Conservation (phyloP, 2,329 filamentous ascomycete species). For the Truncatella angustata region DNA sequence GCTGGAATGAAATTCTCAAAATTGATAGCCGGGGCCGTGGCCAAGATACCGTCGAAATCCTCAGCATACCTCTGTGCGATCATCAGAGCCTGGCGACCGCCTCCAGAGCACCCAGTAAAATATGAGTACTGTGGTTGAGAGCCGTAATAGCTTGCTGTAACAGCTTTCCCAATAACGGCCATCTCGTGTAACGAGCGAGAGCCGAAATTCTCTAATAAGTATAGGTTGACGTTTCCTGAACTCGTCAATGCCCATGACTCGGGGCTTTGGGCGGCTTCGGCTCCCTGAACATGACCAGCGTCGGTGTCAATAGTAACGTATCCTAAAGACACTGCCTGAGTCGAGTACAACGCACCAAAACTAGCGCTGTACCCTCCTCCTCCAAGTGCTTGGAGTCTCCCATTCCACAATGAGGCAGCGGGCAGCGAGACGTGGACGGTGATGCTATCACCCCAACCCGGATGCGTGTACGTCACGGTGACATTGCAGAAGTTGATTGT, state of each 20-base stretch:
- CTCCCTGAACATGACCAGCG: conserved; percentile 20
- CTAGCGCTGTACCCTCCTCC: conserved; percentile 30
- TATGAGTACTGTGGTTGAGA: conserved; percentile 44
- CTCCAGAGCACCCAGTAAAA: conserved; percentile 53
- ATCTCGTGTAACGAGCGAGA: conserved; percentile 39
- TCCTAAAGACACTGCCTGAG: conserved; percentile 19
- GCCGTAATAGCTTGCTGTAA: conserved; percentile 49
- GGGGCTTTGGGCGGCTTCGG: background rate
- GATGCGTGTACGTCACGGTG: conserved; percentile 39
- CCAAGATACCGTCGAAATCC: conserved; percentile 53
- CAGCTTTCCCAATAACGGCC: conserved; percentile 44
- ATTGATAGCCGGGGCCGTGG: conserved; percentile 34
- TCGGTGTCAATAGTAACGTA: conserved; percentile 25
- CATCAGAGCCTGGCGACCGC: conserved; percentile 53
- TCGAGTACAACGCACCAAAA: conserved; percentile 11
- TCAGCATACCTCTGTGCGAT: conserved; percentile 49
- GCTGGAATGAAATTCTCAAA: conserved; percentile 15
- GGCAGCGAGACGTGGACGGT: conserved; percentile 35
- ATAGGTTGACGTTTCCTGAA: conserved; percentile 22
- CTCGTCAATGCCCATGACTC: conserved; percentile 19
- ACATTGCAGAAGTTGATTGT: conserved; percentile 40
- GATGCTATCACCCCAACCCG: conserved; percentile 35
- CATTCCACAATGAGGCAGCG: conserved; percentile 31
- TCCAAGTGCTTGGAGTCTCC: conserved; percentile 35
- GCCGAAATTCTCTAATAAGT: conserved; percentile 18